Base-by-base conservation (phyloP, 2,329 filamentous ascomycete species). In the Scedosporium boydii region DNA sequence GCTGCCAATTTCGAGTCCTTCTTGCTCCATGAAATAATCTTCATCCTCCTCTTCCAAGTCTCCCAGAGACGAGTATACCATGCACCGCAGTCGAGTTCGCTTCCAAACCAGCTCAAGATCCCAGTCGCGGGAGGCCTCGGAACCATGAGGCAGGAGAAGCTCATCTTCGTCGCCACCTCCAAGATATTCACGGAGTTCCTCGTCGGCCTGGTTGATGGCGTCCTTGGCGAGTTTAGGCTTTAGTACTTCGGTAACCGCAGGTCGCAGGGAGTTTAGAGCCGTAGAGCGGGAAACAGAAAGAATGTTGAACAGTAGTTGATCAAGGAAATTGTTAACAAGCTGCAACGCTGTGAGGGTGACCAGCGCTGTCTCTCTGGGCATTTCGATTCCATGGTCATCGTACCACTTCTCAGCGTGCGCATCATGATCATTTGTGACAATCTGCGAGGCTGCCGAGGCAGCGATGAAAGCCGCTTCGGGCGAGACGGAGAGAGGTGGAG, bases 31-130 rank as follows among this genome's bases (percentile, higher is more conserved):
- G 70, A 91, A 91, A 59, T 87, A 86, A 70, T 97, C 93, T 73
- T 98, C 95, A 67, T 99, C 95, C 67, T 98, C 93, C 76, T 99
- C 95, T 74, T 99, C 96, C 82, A 99, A 87, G 71, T 99, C 93
- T 55, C 95, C 95, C 6, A 99, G 80, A 7, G 95, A 93, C 7
- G 93, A 98, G 73, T 98, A 98, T 23, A 99, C 93, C 95, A 99
- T 99, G 73, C 95, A 96, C 64, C 95, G 86, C 69, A 99, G 77
- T 62, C 95, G 86, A 0, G 93, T 95, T 67, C 95, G 85, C 77
- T 96, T 97, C 93, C 95, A 99, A 18, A 93, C 88, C 62, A 93
- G 81, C 71, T 97, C 90, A n/a, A 96, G 78, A 72, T 98, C 92
- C 85, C 93, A 98, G 67, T 88, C 85, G 14, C 66, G 60, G 10